These are phyloP conservation scores for Penicillium sp. DNA, from an alignment of 2,329 filamentous ascomycete genomes.

Conservation along the genomic window DNA sequence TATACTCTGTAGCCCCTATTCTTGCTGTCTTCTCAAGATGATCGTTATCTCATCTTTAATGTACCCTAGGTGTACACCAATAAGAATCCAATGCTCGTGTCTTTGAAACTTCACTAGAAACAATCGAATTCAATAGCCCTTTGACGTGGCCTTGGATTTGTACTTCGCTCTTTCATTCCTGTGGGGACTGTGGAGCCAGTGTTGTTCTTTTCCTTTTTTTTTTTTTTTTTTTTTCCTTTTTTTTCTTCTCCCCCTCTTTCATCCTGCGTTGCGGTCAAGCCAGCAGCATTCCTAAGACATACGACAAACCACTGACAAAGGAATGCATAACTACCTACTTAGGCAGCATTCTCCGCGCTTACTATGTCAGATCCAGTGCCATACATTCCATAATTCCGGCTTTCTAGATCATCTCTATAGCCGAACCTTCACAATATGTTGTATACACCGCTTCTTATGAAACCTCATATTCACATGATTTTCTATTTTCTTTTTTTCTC, in stretches of 20 bases:
- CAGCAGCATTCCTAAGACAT: background rate
- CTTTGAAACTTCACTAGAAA: conserved; percentile 1
- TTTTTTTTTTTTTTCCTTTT: too few species aligned
- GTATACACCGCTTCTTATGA: conserved; percentile 7
- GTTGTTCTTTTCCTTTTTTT: background rate
- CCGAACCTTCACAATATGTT: background rate
- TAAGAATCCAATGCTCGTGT: background rate
- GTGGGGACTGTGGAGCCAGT: conserved; percentile 3
- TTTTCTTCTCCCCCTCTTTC: background rate
- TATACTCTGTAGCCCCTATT: background rate
- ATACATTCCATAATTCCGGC: background rate
- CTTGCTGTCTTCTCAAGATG: background rate
- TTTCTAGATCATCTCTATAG: background rate
- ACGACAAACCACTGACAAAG: background rate
- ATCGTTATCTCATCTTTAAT: background rate
- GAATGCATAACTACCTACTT: background rate
- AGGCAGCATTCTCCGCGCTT: background rate
- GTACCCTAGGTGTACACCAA: background rate
- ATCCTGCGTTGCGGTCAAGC: background rate
- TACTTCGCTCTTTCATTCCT: conserved; percentile 1
- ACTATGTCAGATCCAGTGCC: background rate
- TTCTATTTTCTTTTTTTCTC: too few species aligned
- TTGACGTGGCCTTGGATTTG: background rate
- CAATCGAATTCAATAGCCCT: conserved; percentile 7
- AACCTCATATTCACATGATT: background rate